Conservation (phyloP, 129 eudicot species). For the Saposhnikovia divaricata region DNA sequence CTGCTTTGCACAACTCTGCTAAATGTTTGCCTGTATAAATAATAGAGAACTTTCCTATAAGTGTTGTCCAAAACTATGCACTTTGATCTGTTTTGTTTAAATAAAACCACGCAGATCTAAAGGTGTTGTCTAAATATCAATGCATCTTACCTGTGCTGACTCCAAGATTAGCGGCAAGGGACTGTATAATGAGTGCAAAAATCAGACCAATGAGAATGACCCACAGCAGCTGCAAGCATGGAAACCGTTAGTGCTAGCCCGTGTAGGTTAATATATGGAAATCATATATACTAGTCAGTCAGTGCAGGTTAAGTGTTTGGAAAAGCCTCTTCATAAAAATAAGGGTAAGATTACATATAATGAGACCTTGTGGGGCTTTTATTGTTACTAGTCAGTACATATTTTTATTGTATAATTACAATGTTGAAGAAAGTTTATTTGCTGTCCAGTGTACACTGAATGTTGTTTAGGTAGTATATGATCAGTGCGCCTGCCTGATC, state of each 20-base stretch:
- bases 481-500: slow-evolving; percentile 16
- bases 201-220: slow-evolving; percentile 76
- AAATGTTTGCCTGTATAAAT: slow-evolving; percentile 58
- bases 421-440: not conserved
- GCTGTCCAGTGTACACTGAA: too few species aligned
- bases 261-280: too few species aligned
- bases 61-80: not conserved
- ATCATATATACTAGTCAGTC: too few species aligned
- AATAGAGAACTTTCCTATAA: not conserved
- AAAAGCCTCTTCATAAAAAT: too few species aligned
- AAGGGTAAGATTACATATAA: not conserved
- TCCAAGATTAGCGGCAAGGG: slow-evolving; percentile 96
- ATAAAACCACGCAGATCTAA: not conserved
- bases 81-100: not conserved
- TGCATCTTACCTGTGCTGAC: slow-evolving; percentile 59
- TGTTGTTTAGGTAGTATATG: too few species aligned
- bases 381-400: not conserved
- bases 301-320: too few species aligned
- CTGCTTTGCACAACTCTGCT: slow-evolving; percentile 82
- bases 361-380: not conserved
- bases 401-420: too few species aligned
- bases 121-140: not conserved
- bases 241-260: not conserved
- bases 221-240: slow-evolving; percentile 69
- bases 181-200: slow-evolving; percentile 88